These are phyloP conservation scores for Phytophthora foliorum DNA, from an alignment of 352 stramenopile species.

Conservation along the genomic window DNA sequence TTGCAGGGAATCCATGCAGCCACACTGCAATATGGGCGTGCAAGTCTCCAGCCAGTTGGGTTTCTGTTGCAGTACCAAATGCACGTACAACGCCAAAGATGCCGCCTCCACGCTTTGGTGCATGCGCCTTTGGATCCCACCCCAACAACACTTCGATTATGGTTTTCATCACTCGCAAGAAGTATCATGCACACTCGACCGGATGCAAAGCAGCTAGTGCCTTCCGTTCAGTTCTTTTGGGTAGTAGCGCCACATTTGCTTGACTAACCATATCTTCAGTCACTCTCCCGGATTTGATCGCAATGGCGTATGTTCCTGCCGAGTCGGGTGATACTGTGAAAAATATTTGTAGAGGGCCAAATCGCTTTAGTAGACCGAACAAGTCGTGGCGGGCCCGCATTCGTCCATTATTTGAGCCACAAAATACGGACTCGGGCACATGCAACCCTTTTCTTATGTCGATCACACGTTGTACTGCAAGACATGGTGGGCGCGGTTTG, in stretches of 20 bases:
- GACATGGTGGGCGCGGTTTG: not conserved
- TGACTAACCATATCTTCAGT: no score
- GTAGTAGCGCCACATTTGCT: no score
- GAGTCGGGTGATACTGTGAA: constrained; percentile 42
- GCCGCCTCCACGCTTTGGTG: constrained; percentile 14
- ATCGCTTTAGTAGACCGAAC: constrained; percentile 30
- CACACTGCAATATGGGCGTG: constrained; percentile 35
- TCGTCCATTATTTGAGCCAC: constrained; percentile 23
- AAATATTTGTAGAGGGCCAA: constrained; percentile 35
- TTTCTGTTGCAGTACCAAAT: constrained; percentile 32
- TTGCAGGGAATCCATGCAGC: constrained; percentile 37
- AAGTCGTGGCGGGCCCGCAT: constrained; percentile 29
- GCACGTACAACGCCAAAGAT: constrained; percentile 38
- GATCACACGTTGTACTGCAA: constrained; percentile 6
- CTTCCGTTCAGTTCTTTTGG: constrained; percentile 18
- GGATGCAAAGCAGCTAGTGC: constrained; percentile 25
- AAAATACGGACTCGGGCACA: constrained; percentile 15
- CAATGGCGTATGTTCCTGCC: no score
- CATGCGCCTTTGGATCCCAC: constrained; percentile 14
- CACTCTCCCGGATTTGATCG: no score
- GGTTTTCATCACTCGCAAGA: constrained; percentile 26
- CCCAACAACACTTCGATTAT: constrained; percentile 30
- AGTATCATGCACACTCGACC: constrained; percentile 33
- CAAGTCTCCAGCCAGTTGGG: constrained; percentile 28
- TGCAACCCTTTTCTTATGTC: constrained; percentile 26